Base-by-base conservation (phyloP, 2,329 filamentous ascomycete genomes). In the Alternaria sp. region DNA sequence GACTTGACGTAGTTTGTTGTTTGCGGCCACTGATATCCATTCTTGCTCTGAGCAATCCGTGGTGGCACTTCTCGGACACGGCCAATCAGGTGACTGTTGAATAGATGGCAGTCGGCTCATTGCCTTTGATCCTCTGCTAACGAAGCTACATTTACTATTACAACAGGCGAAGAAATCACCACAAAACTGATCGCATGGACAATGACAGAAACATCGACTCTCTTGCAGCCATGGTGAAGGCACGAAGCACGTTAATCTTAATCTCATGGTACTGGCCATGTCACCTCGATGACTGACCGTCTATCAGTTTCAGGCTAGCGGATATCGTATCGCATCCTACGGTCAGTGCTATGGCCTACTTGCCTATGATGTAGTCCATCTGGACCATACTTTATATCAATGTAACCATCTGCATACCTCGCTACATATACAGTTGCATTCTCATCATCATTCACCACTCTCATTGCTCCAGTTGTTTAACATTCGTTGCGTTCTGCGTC, bases 391-490 rank as follows among this genome's bases (percentile, higher is more conserved):
- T 60, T 66, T 76, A 75, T 76, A 75, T 73, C 69, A 72, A 68
- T 60, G 65, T 61, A 67, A 62, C 41, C 56, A 50, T 65, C 63
- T 69, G 61, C 62, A 70, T 67, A 65, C 57, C 45, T 55, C 57
- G 61, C 66, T 62, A 63, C 59, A 66, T 66, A 68, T 61, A 63
- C 66, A 69, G 65, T 67, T 75, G 70, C 70, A 75, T 76, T 70
- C 63, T 67, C 66, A 64, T 71, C 59, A 51, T 62, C 52, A 50
- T 68, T 68, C 62, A 66, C 61, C 67, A 70, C 71, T 69, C 78
- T 81, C 78, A 73, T 81, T 74, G 71, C 73, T 76, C 77, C 74
- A 77, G 74, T 75, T 69, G 67, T 75, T 75, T 65, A 72, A 79
- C 76, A 74, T 77, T 81, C 78, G 71, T 79, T 79, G 63, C 61